These are phyloP conservation scores for Debaryomyces coudertii DNA, from an alignment of 1,139 yeast species.

Conservation along the genomic window DNA sequence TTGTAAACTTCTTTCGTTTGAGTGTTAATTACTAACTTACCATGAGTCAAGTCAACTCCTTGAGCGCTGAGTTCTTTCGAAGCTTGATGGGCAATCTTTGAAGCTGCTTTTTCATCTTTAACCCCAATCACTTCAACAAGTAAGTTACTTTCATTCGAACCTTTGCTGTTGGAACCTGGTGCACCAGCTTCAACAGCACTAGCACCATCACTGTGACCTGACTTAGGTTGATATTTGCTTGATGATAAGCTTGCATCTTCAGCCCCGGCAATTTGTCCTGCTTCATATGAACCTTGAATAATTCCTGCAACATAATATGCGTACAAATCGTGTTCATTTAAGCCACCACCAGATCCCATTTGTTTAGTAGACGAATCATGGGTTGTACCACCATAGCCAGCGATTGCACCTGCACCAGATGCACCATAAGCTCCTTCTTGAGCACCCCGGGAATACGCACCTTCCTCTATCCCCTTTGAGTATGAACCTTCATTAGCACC, in stretches of 20 bases:
- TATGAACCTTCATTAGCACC: neutral
- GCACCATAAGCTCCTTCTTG: slow-evolving; percentile 2
- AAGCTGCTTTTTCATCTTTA: slow-evolving; percentile 35
- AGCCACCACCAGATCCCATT: neutral
- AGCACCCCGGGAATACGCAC: neutral
- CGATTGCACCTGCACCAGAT: slow-evolving; percentile 12
- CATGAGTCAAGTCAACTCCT: slow-evolving; percentile 41
- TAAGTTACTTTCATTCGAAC: slow-evolving; percentile 19
- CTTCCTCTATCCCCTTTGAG: neutral
- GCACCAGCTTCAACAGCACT: slow-evolving; percentile 7
- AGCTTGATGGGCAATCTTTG: slow-evolving; percentile 39
- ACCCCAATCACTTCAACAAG: slow-evolving; percentile 46
- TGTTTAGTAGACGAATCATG: neutral
- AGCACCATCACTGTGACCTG: slow-evolving; percentile 3
- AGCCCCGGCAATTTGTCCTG: slow-evolving; percentile 5
- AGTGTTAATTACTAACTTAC: slow-evolving; percentile 41
- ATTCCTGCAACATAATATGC: slow-evolving; percentile 9
- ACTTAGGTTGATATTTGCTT: neutral
- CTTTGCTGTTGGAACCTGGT: slow-evolving; percentile 1
- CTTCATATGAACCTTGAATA: slow-evolving; percentile 8
- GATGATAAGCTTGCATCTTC: slow-evolving; percentile 6
- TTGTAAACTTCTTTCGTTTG: slow-evolving; percentile 36
- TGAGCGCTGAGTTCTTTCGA: slow-evolving; percentile 36
- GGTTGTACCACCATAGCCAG: neutral
- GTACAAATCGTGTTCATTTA: neutral